Percentiles rank a stretch among this genome's conserved stretches.
Evolutionary conservation across 2,329 filamentous ascomycete species (phyloP).

Genomic region (Pleomassaria siparia): DNA sequence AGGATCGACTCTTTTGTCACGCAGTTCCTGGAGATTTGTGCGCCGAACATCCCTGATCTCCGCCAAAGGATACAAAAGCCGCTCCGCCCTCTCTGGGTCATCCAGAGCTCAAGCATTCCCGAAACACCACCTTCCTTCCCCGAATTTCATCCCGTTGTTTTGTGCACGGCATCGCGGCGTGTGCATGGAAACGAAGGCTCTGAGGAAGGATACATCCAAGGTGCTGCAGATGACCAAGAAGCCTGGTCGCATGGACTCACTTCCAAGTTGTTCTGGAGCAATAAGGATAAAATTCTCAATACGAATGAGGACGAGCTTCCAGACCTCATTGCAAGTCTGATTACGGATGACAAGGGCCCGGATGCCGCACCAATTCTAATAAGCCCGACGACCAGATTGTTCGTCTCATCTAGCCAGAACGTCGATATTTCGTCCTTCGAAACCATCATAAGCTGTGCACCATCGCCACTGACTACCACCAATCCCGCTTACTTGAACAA

Average conservation of each 20-base stretch:
- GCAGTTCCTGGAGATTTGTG: slow-evolving; percentile 57
- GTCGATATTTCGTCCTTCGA: slow-evolving; percentile 41
- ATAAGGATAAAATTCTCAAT: slow-evolving; percentile 62
- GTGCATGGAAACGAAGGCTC: slow-evolving; percentile 69
- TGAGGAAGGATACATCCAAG: slow-evolving; percentile 83
- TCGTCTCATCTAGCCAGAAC: slow-evolving; percentile 43
- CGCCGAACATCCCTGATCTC: slow-evolving; percentile 60
- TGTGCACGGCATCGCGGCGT: slow-evolving; percentile 80
- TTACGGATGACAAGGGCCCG: slow-evolving; percentile 22
- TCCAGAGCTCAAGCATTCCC: slow-evolving; percentile 62
- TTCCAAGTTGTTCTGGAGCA: slow-evolving; percentile 75
- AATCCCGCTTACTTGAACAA: slow-evolving; percentile 27
- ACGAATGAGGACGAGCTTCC: slow-evolving; percentile 67
- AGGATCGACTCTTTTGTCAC: slow-evolving; percentile 59
- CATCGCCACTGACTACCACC: slow-evolving; percentile 38
- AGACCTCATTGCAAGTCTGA: slow-evolving; percentile 50
- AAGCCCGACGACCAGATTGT: slow-evolving; percentile 45
- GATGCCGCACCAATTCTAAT: slow-evolving; percentile 41
- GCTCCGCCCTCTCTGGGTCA: slow-evolving; percentile 78
- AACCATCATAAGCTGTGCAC: slow-evolving; percentile 48
- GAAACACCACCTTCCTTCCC: slow-evolving; percentile 51
- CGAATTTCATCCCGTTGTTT: slow-evolving; percentile 71
- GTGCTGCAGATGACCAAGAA: slow-evolving; percentile 92
- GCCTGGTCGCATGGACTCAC: slow-evolving; percentile 86
- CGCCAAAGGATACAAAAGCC: slow-evolving; percentile 66